phyloP scores from a whole-genome alignment of 2,329 filamentous ascomycete species.

The Sphaerulina vaccinii region DNA sequence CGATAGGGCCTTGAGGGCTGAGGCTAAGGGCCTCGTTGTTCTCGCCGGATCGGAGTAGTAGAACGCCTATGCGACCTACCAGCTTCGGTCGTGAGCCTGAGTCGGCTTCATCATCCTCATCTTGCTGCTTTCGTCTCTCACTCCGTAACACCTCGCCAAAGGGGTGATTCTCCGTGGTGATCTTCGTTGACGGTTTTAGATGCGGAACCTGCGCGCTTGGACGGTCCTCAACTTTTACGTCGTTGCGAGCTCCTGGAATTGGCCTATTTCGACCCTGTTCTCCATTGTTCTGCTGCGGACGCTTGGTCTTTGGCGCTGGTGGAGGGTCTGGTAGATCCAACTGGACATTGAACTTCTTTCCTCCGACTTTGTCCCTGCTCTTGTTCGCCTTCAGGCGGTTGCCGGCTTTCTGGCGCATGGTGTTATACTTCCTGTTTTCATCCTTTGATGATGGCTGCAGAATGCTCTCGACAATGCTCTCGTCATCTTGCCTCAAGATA shows the following conservation, averaged over 20 bases:
- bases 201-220: background rate
- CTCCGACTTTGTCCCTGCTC: constrained; percentile 6
- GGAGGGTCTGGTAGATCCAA: constrained; percentile 13
- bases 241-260: background rate
- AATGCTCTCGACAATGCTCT: constrained; percentile 16
- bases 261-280: background rate
- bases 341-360: constrained; percentile 14
- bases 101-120: constrained; percentile 9
- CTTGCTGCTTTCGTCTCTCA: constrained; percentile 4
- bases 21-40: constrained; percentile 4
- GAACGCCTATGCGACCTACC: constrained; percentile 16
- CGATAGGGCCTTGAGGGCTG: constrained; percentile 4
- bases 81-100: constrained; percentile 7
- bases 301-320: constrained; percentile 12
- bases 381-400: constrained; percentile 12
- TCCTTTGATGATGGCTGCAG: constrained; percentile 3
- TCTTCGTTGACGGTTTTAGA: constrained; percentile 10
- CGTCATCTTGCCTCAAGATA: background rate
- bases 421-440: constrained; percentile 14
- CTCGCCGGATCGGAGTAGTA: constrained; percentile 15
- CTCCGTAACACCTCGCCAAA: constrained; percentile 13
- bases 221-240: background rate
- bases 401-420: constrained; percentile 22
- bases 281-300: background rate
- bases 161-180: constrained; percentile 12